A percentile compares a stretch with the other conserved stretches of the same genome.
Evolutionary conservation across 192 early-diverging fungal species (phyloP).

Genomic region (Entophlyctis luteolus): DNA sequence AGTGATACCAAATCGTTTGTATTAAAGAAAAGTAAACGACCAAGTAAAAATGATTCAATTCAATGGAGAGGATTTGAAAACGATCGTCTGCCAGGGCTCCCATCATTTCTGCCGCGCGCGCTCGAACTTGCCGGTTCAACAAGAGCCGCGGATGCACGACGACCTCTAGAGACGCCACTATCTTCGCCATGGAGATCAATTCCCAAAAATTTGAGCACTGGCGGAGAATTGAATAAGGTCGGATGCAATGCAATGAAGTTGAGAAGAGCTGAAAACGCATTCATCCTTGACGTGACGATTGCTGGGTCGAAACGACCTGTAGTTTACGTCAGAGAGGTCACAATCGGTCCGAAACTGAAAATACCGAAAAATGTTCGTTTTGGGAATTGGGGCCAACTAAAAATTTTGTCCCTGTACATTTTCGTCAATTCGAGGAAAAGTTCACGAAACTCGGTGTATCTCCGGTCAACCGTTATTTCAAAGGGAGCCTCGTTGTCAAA

Average conservation of each 20-base stretch:
- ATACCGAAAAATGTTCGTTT: background rate
- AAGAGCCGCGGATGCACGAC: background rate
- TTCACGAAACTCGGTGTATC: slow-evolving; percentile 1
- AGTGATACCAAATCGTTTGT: too few relatives aligned
- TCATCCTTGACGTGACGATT: background rate
- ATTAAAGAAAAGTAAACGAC: too few relatives aligned
- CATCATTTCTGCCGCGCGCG: background rate
- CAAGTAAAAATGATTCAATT: background rate
- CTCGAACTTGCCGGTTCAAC: background rate
- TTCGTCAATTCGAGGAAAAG: background rate
- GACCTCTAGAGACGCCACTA: background rate
- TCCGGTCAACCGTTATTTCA: background rate
- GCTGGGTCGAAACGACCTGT: slow-evolving; percentile 4
- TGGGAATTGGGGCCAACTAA: slow-evolving; percentile 17
- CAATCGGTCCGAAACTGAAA: background rate
- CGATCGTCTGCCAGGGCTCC: background rate
- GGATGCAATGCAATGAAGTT: slow-evolving; percentile 29
- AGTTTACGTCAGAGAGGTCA: background rate
- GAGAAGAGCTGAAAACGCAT: slow-evolving; percentile 22
- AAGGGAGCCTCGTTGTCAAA: background rate
- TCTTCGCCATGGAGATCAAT: background rate
- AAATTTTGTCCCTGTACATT: background rate
- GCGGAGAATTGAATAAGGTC: slow-evolving; percentile 2
- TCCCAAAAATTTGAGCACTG: slow-evolving; percentile 21
- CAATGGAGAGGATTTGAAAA: slow-evolving; percentile 19